Evolutionary conservation across 345 rosid species (phyloP).

Genomic region (Ceriops zippeliana): DNA sequence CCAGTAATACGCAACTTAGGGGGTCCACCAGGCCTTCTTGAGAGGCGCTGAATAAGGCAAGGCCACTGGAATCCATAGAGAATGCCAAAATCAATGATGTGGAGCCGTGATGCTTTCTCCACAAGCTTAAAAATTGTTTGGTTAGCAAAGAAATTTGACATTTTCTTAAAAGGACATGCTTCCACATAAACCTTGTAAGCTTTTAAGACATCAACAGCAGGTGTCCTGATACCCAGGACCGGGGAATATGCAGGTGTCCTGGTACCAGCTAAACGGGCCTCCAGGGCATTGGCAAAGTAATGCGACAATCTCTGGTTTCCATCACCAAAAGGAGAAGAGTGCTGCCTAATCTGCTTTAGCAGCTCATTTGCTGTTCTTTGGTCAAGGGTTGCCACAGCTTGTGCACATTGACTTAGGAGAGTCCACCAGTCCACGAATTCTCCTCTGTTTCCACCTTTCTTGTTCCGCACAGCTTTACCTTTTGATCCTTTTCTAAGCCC

Average conservation of each 20-base stretch:
- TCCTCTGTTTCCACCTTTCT: constrained; percentile 25
- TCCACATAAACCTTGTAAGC: constrained; percentile 46
- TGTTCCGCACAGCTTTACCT: constrained; percentile 16
- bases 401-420: constrained; percentile 62
- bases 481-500: constrained; percentile 25
- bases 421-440: constrained; percentile 49
- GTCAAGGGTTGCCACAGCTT: constrained; percentile 56
- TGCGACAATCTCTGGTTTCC: constrained; percentile 64
- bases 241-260: constrained; percentile 28
- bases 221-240: constrained; percentile 20
- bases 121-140: constrained; percentile 43
- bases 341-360: constrained; percentile 58
- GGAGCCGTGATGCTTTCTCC: constrained; percentile 49
- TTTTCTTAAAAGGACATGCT: constrained; percentile 47
- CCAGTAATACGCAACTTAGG: constrained; percentile 68
- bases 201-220: constrained; percentile 54
- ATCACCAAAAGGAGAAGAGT: constrained; percentile 53
- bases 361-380: constrained; percentile 51
- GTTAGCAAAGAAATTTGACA: constrained; percentile 50
- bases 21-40: constrained; percentile 43
- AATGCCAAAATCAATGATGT: constrained; percentile 75
- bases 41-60: constrained; percentile 56
- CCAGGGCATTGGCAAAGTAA: constrained; percentile 60
- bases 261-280: constrained; percentile 54
- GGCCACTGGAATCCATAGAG: constrained; percentile 91